Conservation (phyloP, 1,139 yeast species). For the Yamadazyma oceani region DNA sequence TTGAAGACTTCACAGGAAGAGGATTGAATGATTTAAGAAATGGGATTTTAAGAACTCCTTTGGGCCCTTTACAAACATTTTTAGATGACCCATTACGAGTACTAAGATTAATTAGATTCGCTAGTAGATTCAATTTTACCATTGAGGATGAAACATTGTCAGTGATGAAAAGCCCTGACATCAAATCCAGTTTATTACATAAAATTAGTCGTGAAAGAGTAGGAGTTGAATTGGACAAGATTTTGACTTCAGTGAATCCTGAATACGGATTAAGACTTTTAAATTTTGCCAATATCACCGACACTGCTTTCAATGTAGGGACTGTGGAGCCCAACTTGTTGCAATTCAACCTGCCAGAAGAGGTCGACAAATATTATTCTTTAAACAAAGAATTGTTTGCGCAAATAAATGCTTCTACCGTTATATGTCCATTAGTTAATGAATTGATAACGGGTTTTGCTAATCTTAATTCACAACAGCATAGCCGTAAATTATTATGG, state of each 20-base stretch:
- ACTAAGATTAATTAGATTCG: constrained; percentile 79
- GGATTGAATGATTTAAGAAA: constrained; percentile 71
- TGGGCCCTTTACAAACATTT: constrained; percentile 81
- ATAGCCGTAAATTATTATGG: constrained; percentile 41
- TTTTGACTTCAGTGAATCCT: constrained; percentile 63
- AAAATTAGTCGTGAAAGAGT: constrained; percentile 91
- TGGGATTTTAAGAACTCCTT: constrained; percentile 84
- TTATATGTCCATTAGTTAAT: constrained; percentile 21
- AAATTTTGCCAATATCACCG: constrained; percentile 52
- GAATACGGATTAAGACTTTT: constrained; percentile 63
- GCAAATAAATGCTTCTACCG: constrained; percentile 23
- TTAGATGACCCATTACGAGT: constrained; percentile 92
- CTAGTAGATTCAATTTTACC: constrained; percentile 69
- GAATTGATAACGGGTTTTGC: constrained; percentile 8
- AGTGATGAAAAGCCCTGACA: constrained; percentile 65
- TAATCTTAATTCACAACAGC: constrained; percentile 5
- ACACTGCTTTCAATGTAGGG: constrained; percentile 57
- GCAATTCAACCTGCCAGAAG: constrained; percentile 5
- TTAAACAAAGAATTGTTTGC: constrained; percentile 4
- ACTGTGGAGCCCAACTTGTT: constrained; percentile 9
- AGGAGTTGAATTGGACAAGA: constrained; percentile 82
- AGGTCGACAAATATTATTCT: constrained; percentile 4
- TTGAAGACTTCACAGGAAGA: constrained; percentile 80
- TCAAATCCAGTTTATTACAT: constrained; percentile 57
- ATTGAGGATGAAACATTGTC: constrained; percentile 58